Conservation (phyloP, 2,329 filamentous ascomycete genomes). For the Alternaria sp. region DNA sequence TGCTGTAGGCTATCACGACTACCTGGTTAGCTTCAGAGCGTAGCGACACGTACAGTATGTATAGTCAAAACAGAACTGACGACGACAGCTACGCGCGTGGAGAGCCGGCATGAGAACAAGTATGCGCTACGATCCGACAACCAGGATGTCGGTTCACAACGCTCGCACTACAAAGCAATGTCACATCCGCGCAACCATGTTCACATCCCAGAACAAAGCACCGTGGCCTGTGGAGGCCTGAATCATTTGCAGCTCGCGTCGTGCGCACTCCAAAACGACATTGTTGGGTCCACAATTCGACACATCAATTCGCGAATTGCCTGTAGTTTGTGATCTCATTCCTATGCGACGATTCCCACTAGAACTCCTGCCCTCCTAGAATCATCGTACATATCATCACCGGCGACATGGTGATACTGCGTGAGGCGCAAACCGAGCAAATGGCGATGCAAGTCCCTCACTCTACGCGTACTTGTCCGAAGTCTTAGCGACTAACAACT, state of each 20-base stretch:
- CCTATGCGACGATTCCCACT: not conserved
- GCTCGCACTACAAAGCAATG: not conserved
- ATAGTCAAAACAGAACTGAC: too few species aligned
- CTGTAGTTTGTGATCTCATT: not conserved
- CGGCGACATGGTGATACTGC: not conserved
- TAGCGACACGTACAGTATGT: too few species aligned
- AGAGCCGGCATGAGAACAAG: fast-evolving
- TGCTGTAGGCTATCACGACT: too few species aligned
- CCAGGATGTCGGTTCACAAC: not conserved
- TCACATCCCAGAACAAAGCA: not conserved
- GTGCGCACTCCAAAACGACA: not conserved
- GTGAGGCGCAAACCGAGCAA: not conserved
- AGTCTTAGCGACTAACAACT: not conserved
- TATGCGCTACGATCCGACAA: not conserved
- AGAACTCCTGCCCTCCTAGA: not conserved
- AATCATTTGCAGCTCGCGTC: not conserved
- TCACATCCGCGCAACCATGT: not conserved
- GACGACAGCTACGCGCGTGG: fast-evolving
- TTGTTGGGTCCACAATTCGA: not conserved
- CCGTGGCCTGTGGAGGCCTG: not conserved
- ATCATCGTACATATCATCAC: fast-evolving
- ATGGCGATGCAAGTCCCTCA: not conserved
- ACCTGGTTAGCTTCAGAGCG: too few species aligned
- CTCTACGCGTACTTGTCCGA: not conserved
- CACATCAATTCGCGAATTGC: fast-evolving